phyloP scores from a whole-genome alignment of 2,329 filamentous ascomycete species.

The Pseudogymnoascus sp. region DNA sequence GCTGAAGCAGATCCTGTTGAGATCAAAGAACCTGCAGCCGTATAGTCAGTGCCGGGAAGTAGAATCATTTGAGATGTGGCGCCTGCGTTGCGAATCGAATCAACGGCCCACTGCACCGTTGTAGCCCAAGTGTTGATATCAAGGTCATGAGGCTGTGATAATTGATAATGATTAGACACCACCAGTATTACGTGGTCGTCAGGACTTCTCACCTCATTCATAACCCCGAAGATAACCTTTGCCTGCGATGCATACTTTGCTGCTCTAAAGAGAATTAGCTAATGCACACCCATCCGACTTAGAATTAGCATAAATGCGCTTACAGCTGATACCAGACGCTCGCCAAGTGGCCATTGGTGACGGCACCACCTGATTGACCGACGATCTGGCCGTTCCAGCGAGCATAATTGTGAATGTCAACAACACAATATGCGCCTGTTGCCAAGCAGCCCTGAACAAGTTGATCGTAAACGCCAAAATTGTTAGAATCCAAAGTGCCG shows the following conservation, averaged over 20 bases:
- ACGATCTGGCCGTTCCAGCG: conserved; percentile 56
- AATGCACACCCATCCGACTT: neutral
- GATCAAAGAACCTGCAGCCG: conserved; percentile 43
- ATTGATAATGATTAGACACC: neutral
- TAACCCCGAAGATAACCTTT: conserved; percentile 56
- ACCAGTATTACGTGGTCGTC: conserved; percentile 37
- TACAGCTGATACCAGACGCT: conserved; percentile 49
- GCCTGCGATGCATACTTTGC: conserved; percentile 44
- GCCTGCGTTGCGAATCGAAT: conserved; percentile 55
- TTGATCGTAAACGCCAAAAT: conserved; percentile 46
- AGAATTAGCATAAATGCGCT: neutral
- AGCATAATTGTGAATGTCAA: conserved; percentile 52
- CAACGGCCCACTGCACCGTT: conserved; percentile 55
- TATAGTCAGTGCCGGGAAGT: conserved; percentile 55
- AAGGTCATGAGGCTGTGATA: conserved; percentile 11
- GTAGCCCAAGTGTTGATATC: conserved; percentile 48
- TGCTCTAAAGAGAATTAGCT: conserved; percentile 29
- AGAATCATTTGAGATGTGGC: conserved; percentile 57
- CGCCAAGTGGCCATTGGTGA: conserved; percentile 50
- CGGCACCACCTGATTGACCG: conserved; percentile 51
- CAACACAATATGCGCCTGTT: conserved; percentile 50
- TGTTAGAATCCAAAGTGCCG: conserved; percentile 40
- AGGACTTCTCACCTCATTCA: conserved; percentile 49
- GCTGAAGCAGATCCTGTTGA: conserved; percentile 43
- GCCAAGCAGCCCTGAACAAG: conserved; percentile 49